These are phyloP conservation scores for Lithospermum erythrorhizon DNA, from an alignment of 257 asterid genomes.

Conservation along the genomic window DNA sequence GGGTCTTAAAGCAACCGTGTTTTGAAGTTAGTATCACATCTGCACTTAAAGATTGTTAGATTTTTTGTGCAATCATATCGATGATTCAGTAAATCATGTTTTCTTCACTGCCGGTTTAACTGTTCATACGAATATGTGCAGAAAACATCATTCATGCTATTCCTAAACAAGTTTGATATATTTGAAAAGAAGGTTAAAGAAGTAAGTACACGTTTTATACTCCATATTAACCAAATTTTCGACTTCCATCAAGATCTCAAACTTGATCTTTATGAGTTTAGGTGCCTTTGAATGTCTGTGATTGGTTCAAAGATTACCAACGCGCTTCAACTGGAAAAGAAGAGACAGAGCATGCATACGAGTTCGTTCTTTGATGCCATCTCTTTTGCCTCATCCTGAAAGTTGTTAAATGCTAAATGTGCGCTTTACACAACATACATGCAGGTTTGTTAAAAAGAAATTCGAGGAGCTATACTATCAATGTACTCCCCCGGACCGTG, in stretches of 20 bases:
- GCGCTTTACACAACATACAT: constrained; percentile 7
- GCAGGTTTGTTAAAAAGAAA: constrained; percentile 93
- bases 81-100: not conserved
- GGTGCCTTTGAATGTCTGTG: constrained; percentile 85
- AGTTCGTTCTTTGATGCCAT: constrained; percentile 45
- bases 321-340: constrained; percentile 87
- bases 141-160: constrained; percentile 97
- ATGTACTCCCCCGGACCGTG: constrained; percentile 86
- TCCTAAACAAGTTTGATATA: constrained; percentile 93
- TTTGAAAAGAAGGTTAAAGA: constrained; percentile 89
- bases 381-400: not conserved
- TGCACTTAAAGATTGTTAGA: constrained; percentile 7
- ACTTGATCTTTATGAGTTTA: constrained; percentile 19
- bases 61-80: too few species aligned
- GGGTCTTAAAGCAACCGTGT: constrained; percentile 97
- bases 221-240: constrained; percentile 3
- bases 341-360: constrained; percentile 95
- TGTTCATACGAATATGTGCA: constrained; percentile 24
- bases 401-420: not conserved
- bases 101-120: not conserved
- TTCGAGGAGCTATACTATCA: constrained; percentile 94
- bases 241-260: constrained; percentile 13
- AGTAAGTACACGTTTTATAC: constrained; percentile 42
- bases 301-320: constrained; percentile 96
- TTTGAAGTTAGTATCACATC: constrained; percentile 54